Base-by-base conservation (phyloP, 2,329 filamentous ascomycete species). In the Cercospora sp. region DNA sequence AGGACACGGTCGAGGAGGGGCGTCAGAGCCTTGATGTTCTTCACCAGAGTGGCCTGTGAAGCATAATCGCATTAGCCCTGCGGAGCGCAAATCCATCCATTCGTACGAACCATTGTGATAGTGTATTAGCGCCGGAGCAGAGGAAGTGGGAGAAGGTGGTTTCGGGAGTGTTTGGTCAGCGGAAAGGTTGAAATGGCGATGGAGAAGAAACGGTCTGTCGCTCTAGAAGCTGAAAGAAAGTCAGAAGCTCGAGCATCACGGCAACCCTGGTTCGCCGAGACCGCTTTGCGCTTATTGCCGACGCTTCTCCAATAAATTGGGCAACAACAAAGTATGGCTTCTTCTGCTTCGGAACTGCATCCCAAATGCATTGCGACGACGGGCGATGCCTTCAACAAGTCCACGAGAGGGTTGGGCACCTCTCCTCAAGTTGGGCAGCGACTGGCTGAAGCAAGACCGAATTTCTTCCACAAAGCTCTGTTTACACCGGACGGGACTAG, bases 1-100 rank as follows among this genome's bases (percentile, higher is more conserved):
- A 99, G 91, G 76, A 99, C 93, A 78, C 95, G 94, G 89, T 99
- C 95, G 83, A 99, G 90, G 75, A 99, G 94, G 72, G 95, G 95
- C 69, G 90, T 91, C 77, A 99, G 94, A 79, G 90, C 90, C 85
- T 94, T 95, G 89, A 99, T 94, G 81, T 91, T 96, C 83, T 94
- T 95, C 85, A 98, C 88, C 74, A 94, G 88, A 76, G 82, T 77
- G 55, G 79, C 72, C 78, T 80, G 69, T 3, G 4, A 21, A 18
- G 34, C n/a, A 57, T 24, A 63, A 64, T 67, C 67, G 71, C 61
- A 69, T 71, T 71, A 73, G 70, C 53, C 51, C 32, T 71, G 61
- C 71, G 66, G 70, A 40, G 69, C 28, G 60, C 45, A 21, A 24
- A 6, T 8, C n/a, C 24, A 59, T 37, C 34, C n/a, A 57, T 55